These are phyloP conservation scores for Colletotrichum neosansevieriae DNA, from an alignment of 2,329 filamentous ascomycete species.

Conservation along the genomic window DNA sequence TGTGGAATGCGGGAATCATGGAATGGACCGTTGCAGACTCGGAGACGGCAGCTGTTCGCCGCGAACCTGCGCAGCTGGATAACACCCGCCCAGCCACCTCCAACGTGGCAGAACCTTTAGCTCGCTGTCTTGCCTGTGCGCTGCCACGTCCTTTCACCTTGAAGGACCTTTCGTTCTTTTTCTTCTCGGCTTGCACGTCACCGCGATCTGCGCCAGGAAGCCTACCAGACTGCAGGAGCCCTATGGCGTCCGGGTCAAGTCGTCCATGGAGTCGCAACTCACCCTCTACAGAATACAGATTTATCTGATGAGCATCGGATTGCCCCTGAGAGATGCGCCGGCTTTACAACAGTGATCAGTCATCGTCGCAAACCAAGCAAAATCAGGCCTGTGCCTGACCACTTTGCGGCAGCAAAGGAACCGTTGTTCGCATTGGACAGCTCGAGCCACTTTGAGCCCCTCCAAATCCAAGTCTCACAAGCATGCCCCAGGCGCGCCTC, in stretches of 20 bases:
- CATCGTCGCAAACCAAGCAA: not conserved
- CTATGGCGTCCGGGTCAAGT: not conserved
- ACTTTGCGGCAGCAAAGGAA: constrained; percentile 8
- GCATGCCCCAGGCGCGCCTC: constrained; percentile 13
- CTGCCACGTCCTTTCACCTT: not conserved
- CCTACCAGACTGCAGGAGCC: constrained; percentile 29
- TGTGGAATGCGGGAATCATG: constrained; percentile 21
- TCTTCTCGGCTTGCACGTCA: not conserved
- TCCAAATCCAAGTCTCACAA: constrained; percentile 27
- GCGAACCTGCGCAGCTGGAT: constrained; percentile 18
- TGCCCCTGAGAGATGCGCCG: constrained; percentile 16
- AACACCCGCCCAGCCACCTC: constrained; percentile 13
- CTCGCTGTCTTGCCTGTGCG: constrained; percentile 15
- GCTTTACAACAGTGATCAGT: not conserved
- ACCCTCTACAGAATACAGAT: not conserved
- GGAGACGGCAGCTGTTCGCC: constrained; percentile 9
- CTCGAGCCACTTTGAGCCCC: constrained; percentile 34
- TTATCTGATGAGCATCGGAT: constrained; percentile 17
- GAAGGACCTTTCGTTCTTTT: not conserved
- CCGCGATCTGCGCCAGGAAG: constrained; percentile 33
- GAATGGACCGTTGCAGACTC: constrained; percentile 38
- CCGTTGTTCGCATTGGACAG: constrained; percentile 27
- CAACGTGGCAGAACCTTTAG: constrained; percentile 21
- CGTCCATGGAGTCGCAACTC: constrained; percentile 24
- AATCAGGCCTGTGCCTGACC: constrained; percentile 1